Percentiles rank a stretch among this genome's conserved stretches.
phyloP scores from a whole-genome alignment of 768 basidiomycete genomes.

The Lyophyllum semitale region DNA sequence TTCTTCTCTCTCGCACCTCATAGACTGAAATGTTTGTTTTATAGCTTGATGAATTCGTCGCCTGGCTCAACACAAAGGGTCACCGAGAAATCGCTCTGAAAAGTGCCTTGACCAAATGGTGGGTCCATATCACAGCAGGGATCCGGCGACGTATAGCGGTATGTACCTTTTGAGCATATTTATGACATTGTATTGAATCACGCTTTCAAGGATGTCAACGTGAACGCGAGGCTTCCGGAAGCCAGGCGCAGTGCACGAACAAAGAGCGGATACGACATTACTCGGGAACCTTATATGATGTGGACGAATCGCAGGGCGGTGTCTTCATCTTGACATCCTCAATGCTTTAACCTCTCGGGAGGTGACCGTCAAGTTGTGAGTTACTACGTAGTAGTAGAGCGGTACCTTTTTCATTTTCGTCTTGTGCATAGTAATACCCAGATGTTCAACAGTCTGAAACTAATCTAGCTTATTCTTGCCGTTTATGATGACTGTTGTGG shows the following conservation, averaged over 20 bases:
- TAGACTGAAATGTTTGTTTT: constrained; percentile 12
- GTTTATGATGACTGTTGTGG: background rate
- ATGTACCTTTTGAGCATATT: constrained; percentile 29
- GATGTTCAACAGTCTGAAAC: constrained; percentile 4
- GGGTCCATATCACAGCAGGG: constrained; percentile 79
- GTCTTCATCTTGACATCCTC: constrained; percentile 35
- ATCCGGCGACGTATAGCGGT: constrained; percentile 76
- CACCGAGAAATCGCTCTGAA: constrained; percentile 84
- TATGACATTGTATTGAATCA: constrained; percentile 7
- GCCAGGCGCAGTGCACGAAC: constrained; percentile 78
- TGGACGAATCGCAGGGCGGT: constrained; percentile 84
- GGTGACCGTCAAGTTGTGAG: background rate
- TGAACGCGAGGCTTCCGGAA: constrained; percentile 72
- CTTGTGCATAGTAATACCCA: constrained; percentile 14
- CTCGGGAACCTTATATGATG: constrained; percentile 83
- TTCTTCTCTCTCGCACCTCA: background rate
- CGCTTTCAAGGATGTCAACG: constrained; percentile 61
- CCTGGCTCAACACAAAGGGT: constrained; percentile 93
- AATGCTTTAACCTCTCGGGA: background rate
- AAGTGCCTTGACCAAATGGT: constrained; percentile 78
- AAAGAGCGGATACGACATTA: constrained; percentile 64
- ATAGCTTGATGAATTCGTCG: constrained; percentile 80
- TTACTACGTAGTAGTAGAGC: background rate
- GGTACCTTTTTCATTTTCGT: constrained; percentile 1
- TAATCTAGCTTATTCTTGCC: constrained; percentile 6